These are phyloP conservation scores for Orobanche coerulescens DNA, from an alignment of 257 asterid species.

Conservation along the genomic window DNA sequence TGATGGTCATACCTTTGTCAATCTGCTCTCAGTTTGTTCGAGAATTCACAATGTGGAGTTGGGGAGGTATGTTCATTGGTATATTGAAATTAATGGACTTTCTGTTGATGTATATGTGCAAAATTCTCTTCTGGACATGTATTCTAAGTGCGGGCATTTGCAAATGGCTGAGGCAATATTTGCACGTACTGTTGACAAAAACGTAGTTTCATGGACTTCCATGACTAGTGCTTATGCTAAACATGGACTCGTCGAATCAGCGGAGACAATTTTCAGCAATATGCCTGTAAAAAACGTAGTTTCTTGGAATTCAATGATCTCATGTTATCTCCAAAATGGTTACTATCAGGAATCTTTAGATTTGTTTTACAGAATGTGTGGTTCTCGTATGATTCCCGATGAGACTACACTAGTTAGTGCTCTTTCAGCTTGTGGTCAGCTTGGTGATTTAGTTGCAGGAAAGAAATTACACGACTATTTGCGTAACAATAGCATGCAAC, in stretches of 20 bases:
- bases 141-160: conserved; percentile 72
- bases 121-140: conserved; percentile 73
- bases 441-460: conserved; percentile 52
- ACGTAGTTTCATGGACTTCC: conserved; percentile 65
- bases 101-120: conserved; percentile 40
- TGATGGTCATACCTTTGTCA: conserved; percentile 60
- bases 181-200: conserved; percentile 33
- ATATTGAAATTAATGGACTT: conserved; percentile 35
- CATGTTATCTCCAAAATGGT: conserved; percentile 48
- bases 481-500: conserved; percentile 13
- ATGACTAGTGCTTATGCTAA: conserved; percentile 53
- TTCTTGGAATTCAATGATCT: conserved; percentile 58
- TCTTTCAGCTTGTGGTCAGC: conserved; percentile 51
- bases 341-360: conserved; percentile 28
- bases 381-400: conserved; percentile 34
- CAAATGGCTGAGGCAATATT: conserved; percentile 55
- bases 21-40: conserved; percentile 55
- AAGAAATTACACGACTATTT: conserved; percentile 32
- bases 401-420: conserved; percentile 35
- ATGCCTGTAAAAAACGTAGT: conserved; percentile 53
- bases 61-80: conserved; percentile 69
- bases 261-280: conserved; percentile 30
- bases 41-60: conserved; percentile 42
- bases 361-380: conserved; percentile 33
- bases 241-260: conserved; percentile 34